phyloP scores from a whole-genome alignment of 78 protist genomes.

The Dictyostelium capitatum region DNA sequence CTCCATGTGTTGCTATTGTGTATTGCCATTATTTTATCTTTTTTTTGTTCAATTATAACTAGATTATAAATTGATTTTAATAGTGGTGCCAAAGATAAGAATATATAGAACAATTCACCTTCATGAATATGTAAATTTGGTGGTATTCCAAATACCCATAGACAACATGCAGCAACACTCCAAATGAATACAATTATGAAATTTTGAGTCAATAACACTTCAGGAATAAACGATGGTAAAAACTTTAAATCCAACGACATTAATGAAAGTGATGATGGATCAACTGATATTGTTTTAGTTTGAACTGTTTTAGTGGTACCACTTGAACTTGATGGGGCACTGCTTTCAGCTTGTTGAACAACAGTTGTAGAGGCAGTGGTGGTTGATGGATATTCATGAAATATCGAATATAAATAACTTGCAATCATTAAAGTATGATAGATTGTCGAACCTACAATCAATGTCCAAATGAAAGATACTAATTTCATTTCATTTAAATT shows the following conservation, averaged over 20 bases:
- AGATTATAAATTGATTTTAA: constrained; percentile 30
- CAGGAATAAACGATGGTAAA: constrained; percentile 61
- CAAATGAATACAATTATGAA: constrained; percentile 17
- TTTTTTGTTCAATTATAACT: constrained; percentile 47
- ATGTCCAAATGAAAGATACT: constrained; percentile 38
- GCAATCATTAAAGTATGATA: constrained; percentile 12
- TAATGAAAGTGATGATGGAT: background rate
- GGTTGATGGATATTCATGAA: constrained; percentile 16
- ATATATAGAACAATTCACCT: constrained; percentile 52
- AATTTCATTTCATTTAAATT: constrained; percentile 16
- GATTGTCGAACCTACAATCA: constrained; percentile 20
- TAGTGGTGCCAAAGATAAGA: constrained; percentile 26
- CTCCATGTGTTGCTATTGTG: background rate
- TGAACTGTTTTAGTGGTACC: background rate
- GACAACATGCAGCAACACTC: background rate
- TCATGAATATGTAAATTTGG: constrained; percentile 30
- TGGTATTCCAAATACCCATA: constrained; percentile 48
- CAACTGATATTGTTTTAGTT: background rate
- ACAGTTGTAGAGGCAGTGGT: background rate
- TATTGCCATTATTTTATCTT: constrained; percentile 1
- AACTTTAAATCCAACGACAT: constrained; percentile 25
- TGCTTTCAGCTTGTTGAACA: background rate
- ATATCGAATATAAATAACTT: constrained; percentile 24
- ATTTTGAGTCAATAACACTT: constrained; percentile 52
- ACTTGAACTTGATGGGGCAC: background rate